phyloP scores from a whole-genome alignment of 345 rosid species.

The Eucalyptus grandis region DNA sequence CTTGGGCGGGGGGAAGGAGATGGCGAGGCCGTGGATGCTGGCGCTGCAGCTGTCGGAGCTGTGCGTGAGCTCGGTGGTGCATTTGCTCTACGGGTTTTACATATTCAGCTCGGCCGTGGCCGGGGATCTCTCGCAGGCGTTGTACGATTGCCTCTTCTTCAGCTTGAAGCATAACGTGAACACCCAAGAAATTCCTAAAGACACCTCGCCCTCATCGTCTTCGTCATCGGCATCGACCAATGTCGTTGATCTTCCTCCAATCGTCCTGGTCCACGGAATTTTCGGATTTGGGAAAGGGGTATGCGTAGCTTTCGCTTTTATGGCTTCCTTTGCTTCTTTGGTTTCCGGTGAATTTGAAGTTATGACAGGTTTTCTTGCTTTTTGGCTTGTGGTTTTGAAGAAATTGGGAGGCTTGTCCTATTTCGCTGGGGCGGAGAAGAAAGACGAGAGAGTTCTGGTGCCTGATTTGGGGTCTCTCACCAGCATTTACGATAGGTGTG shows the following conservation, averaged over 20 bases:
- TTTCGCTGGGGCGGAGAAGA: slow-evolving; percentile 97
- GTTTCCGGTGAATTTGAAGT: not conserved
- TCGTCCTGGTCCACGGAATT: slow-evolving; percentile 92
- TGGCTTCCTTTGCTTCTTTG: not conserved
- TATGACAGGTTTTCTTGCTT: not conserved
- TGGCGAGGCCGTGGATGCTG: slow-evolving; percentile 52
- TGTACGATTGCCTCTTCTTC: slow-evolving; percentile 18
- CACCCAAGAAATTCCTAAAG: not conserved
- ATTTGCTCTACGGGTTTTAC: slow-evolving; percentile 68
- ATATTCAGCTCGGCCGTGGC: slow-evolving; percentile 88
- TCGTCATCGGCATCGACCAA: not conserved
- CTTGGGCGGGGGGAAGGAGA: slow-evolving; percentile 5
- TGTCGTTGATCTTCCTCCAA: slow-evolving; percentile 53
- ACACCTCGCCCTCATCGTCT: not conserved
- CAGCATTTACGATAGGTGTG: slow-evolving; percentile 80
- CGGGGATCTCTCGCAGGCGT: slow-evolving; percentile 62
- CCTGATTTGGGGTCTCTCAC: slow-evolving; percentile 98
- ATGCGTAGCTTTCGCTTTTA: not conserved
- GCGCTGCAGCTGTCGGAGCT: slow-evolving; percentile 73
- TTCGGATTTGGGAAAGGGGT: slow-evolving; percentile 99
- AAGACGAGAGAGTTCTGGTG: slow-evolving; percentile 87
- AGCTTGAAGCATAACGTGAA: not conserved
- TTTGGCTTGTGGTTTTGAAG: slow-evolving; percentile 11
- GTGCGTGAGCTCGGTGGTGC: slow-evolving; percentile 64
- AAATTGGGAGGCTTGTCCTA: slow-evolving; percentile 83